Evolutionary conservation across 306 rosid genomes (phyloP).

Genomic region (Potentilla sterilis): DNA sequence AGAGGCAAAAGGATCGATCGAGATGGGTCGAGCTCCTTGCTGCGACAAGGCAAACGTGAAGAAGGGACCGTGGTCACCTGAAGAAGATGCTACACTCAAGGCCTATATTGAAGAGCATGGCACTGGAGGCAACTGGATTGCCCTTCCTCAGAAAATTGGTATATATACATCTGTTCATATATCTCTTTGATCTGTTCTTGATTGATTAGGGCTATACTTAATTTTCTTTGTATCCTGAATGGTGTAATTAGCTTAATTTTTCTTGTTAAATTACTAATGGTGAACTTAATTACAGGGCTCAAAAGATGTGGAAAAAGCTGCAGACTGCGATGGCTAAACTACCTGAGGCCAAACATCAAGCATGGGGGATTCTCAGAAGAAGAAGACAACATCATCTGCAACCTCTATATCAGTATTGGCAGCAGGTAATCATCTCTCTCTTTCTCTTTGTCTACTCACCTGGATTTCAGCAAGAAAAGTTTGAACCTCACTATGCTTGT

Average conservation of each 20-base stretch:
- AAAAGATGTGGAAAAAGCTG: slow-evolving; percentile 99
- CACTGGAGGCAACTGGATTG: slow-evolving; percentile 98
- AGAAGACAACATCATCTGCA: slow-evolving; percentile 95
- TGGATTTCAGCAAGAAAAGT: slow-evolving; percentile 14
- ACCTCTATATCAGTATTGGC: slow-evolving; percentile 96
- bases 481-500: slow-evolving; percentile 51
- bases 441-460: slow-evolving; percentile 14
- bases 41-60: slow-evolving; percentile 96
- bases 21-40: slow-evolving; percentile 98
- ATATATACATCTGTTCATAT: not conserved
- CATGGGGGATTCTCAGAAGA: slow-evolving; percentile 99
- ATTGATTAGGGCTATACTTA: not conserved
- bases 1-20: not conserved
- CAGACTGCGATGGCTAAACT: slow-evolving; percentile 89
- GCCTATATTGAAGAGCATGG: slow-evolving; percentile 80
- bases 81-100: slow-evolving; percentile 85
- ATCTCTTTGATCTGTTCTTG: not conserved
- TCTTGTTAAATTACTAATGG: not conserved
- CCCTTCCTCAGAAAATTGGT: slow-evolving; percentile 99
- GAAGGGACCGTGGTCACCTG: slow-evolving; percentile 99
- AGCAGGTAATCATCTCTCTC: slow-evolving; percentile 63
- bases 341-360: slow-evolving; percentile 92
- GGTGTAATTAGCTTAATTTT: not conserved
- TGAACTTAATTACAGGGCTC: slow-evolving; percentile 51
- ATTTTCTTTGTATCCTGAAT: not conserved